These are phyloP conservation scores for Cardamine chenopodiifolia DNA, from an alignment of 345 rosid genomes.

Conservation along the genomic window DNA sequence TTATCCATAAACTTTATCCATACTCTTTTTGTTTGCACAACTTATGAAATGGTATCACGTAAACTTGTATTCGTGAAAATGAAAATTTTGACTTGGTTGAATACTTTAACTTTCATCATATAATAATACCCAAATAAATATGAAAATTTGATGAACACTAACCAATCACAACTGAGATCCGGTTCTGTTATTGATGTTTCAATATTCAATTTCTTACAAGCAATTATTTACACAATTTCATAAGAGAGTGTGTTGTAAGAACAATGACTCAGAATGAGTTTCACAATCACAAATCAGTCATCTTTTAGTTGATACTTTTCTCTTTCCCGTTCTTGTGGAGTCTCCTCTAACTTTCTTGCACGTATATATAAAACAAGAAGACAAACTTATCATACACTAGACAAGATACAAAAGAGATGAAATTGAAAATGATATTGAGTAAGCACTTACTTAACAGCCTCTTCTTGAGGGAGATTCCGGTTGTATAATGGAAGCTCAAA, in stretches of 20 bases:
- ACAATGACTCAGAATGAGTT: not conserved
- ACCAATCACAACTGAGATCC: conserved; percentile 8
- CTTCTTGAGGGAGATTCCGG: conserved; percentile 65
- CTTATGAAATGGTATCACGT: no score
- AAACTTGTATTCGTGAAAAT: not conserved
- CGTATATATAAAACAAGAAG: not conserved
- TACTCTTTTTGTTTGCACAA: no score
- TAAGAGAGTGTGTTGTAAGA: not conserved
- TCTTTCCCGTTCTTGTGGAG: conserved; percentile 21
- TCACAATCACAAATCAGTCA: conserved; percentile 26
- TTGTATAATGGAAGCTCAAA: no score
- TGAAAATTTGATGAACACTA: not conserved
- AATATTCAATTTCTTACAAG: conserved; percentile 4
- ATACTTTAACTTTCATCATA: not conserved
- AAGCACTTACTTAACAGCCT: conserved; percentile 55
- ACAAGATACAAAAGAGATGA: conserved; percentile 25
- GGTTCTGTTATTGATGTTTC: conserved; percentile 6
- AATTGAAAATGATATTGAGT: not conserved
- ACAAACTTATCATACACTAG: conserved; percentile 11
- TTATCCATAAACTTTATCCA: no score
- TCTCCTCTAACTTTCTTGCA: conserved; percentile 36
- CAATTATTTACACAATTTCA: not conserved
- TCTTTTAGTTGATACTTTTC: conserved; percentile 11
- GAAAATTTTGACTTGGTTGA: conserved; percentile 19
- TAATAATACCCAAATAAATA: not conserved